Evolutionary conservation across 2,329 filamentous ascomycete species (phyloP).

Genomic region (Fusarium sp.): DNA sequence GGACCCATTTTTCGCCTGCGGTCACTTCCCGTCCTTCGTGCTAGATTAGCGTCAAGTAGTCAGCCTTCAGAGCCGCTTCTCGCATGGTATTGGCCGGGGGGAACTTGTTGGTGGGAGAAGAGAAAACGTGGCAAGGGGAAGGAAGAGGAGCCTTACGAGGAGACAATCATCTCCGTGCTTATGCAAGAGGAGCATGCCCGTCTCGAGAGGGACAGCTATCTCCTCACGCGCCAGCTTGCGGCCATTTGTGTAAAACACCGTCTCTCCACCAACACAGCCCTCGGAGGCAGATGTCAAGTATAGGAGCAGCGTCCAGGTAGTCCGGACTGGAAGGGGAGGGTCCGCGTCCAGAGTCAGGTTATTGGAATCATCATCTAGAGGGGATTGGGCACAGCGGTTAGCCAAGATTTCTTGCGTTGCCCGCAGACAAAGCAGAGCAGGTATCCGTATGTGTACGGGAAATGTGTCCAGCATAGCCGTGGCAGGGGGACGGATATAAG

Average conservation of each 20-base stretch:
- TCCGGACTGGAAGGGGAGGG: constrained; percentile 53
- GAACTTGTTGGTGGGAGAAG: background rate
- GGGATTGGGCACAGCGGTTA: constrained; percentile 4
- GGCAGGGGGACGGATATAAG: background rate
- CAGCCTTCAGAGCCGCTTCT: constrained; percentile 4
- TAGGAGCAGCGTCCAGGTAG: constrained; percentile 90
- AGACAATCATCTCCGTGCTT: constrained; percentile 90
- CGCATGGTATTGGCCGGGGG: background rate
- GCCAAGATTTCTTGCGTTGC: background rate
- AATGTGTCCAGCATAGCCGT: background rate
- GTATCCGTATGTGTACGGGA: background rate
- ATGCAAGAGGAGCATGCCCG: constrained; percentile 86
- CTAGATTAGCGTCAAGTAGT: constrained; percentile 46
- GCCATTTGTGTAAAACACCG: constrained; percentile 84
- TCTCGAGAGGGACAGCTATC: constrained; percentile 75
- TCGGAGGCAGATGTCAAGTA: constrained; percentile 81
- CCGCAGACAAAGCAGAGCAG: background rate
- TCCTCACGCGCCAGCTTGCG: constrained; percentile 65
- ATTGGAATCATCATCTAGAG: constrained; percentile 85
- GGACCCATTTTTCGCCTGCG: constrained; percentile 87
- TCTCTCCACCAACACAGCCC: constrained; percentile 84
- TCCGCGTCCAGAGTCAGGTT: constrained; percentile 63
- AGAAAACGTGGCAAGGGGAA: constrained; percentile 11
- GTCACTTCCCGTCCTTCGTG: constrained; percentile 85
- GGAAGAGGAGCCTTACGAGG: constrained; percentile 59